phyloP scores from a whole-genome alignment of 2,329 filamentous ascomycete species.

The Zasmidium citrigriseum region DNA sequence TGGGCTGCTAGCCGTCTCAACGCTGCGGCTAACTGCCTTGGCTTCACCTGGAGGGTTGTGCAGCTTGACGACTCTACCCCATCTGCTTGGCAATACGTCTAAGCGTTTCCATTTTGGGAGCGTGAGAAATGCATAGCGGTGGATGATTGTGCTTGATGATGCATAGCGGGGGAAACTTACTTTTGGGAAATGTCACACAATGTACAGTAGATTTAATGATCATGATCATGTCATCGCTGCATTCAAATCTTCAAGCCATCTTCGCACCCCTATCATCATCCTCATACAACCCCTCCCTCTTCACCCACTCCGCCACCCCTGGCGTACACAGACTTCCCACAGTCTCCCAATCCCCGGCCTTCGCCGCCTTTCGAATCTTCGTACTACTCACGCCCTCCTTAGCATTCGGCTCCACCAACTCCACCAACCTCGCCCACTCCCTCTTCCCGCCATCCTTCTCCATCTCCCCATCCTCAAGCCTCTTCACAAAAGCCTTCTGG shows the following conservation, averaged over 20 bases:
- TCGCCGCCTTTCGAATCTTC: constrained; percentile 60
- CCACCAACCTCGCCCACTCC: constrained; percentile 62
- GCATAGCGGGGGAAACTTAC: not conserved
- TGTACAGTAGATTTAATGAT: not conserved
- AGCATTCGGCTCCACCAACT: constrained; percentile 57
- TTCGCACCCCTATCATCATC: constrained; percentile 31
- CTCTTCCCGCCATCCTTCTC: constrained; percentile 56
- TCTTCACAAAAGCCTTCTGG: constrained; percentile 57
- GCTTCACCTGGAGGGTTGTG: constrained; percentile 14
- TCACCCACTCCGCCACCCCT: constrained; percentile 61
- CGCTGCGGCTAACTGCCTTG: constrained; percentile 12
- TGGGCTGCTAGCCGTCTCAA: constrained; percentile 11
- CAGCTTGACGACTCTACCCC: not conserved
- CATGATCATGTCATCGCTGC: not conserved
- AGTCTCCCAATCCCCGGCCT: constrained; percentile 46
- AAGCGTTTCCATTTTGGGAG: not conserved
- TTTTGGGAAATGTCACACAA: not conserved
- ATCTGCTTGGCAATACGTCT: constrained; percentile 16
- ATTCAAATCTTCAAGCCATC: constrained; percentile 28
- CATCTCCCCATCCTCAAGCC: constrained; percentile 49
- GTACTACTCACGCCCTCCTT: constrained; percentile 60
- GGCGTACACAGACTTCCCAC: constrained; percentile 58
- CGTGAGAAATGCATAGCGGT: not conserved
- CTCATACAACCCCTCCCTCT: constrained; percentile 57
- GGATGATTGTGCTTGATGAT: not conserved